These are phyloP conservation scores for Aspergillus calidoustus DNA, from an alignment of 2,329 filamentous ascomycete species.

Conservation along the genomic window DNA sequence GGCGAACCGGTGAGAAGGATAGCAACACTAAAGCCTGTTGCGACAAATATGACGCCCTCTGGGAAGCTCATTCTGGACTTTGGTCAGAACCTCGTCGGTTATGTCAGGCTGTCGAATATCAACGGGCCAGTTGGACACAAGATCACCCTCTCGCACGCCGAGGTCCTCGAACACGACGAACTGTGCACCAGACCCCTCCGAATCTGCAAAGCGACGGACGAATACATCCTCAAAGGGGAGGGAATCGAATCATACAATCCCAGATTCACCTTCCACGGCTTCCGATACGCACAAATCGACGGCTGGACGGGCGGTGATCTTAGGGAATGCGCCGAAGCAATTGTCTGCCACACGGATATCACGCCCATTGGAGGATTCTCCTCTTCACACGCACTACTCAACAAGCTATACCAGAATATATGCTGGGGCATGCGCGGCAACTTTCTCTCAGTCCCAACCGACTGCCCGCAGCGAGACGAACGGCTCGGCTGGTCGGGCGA, in stretches of 20 bases:
- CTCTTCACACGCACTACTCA: slow-evolving; percentile 58
- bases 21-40: slow-evolving; percentile 32
- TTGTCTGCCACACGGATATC: slow-evolving; percentile 58
- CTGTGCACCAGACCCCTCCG: slow-evolving; percentile 50
- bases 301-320: slow-evolving; percentile 20
- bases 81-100: slow-evolving; percentile 63
- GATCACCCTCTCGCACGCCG: slow-evolving; percentile 54
- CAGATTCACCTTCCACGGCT: slow-evolving; percentile 58
- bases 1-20: slow-evolving; percentile 45
- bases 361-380: slow-evolving; percentile 54
- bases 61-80: slow-evolving; percentile 61
- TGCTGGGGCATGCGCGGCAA: slow-evolving; percentile 64
- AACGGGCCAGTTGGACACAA: slow-evolving; percentile 20
- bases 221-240: slow-evolving; percentile 38
- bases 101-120: slow-evolving; percentile 43
- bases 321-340: slow-evolving; percentile 24
- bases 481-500: slow-evolving; percentile 60
- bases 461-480: slow-evolving; percentile 63
- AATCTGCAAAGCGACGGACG: slow-evolving; percentile 49
- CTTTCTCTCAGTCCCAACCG: slow-evolving; percentile 62
- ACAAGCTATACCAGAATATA: slow-evolving; percentile 60
- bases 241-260: slow-evolving; percentile 47
- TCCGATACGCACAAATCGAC: slow-evolving; percentile 53
- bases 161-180: slow-evolving; percentile 58
- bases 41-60: slow-evolving; percentile 39